These are phyloP conservation scores for Syzygium aqueum DNA, from an alignment of 345 rosid genomes.

Conservation along the genomic window DNA sequence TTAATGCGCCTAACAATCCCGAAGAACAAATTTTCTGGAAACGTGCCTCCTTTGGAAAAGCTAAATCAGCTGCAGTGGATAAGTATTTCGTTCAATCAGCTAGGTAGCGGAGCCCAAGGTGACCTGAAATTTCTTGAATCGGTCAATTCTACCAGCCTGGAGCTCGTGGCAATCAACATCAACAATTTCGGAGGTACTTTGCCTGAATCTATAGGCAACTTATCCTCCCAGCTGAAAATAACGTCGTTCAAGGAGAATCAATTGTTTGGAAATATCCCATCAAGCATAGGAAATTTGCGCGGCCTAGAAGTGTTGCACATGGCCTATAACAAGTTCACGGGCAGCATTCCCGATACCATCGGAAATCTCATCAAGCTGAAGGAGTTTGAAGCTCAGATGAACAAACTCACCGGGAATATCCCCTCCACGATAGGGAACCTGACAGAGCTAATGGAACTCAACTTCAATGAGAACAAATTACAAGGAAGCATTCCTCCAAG, in stretches of 20 bases:
- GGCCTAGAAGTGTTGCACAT: neutral
- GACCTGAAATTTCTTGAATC: conserved; percentile 1
- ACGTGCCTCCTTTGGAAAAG: neutral
- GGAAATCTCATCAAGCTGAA: neutral
- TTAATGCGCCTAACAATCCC: neutral
- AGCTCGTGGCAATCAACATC: neutral
- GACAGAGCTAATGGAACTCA: neutral
- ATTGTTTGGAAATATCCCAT: conserved; percentile 4
- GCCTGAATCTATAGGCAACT: conserved; percentile 1
- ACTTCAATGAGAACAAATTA: conserved; percentile 1
- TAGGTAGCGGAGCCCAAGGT: neutral
- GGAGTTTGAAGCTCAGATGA: neutral
- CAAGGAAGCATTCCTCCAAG: conserved; percentile 9
- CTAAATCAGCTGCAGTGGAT: neutral
- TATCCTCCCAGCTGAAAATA: neutral
- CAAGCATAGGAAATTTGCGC: neutral
- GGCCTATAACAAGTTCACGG: neutral
- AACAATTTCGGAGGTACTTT: conserved; percentile 4
- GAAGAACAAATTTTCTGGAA: neutral
- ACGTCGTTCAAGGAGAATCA: neutral
- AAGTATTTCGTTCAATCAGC: neutral
- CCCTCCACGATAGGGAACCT: conserved; percentile 9
- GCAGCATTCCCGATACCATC: conserved; percentile 1
- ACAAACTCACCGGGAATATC: neutral
- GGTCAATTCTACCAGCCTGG: neutral